A percentile compares a stretch with the other conserved stretches of the same genome.
These are phyloP conservation scores for Conringia planisiliqua DNA, from an alignment of 345 rosid genomes.

Conservation along the genomic window DNA sequence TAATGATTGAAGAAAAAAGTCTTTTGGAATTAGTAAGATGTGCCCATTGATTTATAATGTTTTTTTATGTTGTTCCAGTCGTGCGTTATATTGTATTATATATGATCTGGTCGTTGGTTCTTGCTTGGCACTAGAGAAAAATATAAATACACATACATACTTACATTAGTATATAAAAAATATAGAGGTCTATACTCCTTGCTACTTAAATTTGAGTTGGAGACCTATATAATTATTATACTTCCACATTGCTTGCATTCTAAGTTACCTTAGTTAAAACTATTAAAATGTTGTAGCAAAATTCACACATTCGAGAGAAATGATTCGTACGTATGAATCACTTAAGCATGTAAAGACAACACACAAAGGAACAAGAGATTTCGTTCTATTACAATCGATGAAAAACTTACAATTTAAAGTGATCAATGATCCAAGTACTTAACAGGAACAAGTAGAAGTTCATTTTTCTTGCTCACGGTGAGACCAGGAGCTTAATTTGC, in stretches of 20 bases:
- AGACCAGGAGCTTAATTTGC: not conserved
- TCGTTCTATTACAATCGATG: not conserved
- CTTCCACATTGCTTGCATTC: too few relatives aligned
- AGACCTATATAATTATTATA: too few relatives aligned
- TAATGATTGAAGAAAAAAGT: not conserved
- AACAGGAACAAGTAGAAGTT: not conserved
- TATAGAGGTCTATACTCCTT: too few relatives aligned
- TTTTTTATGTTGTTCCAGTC: not conserved
- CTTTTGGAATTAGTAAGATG: slow-evolving; percentile 24
- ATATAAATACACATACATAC: not conserved
- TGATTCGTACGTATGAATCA: too few relatives aligned
- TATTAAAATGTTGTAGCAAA: too few relatives aligned
- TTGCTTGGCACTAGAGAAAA: not conserved
- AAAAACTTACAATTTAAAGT: not conserved
- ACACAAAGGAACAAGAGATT: not conserved
- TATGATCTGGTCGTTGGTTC: not conserved
- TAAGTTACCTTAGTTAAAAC: too few relatives aligned
- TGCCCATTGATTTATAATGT: not conserved
- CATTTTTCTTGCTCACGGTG: not conserved
- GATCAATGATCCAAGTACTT: not conserved
- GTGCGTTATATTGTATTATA: not conserved
- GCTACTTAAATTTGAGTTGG: too few relatives aligned
- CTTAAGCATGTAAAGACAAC: not conserved
- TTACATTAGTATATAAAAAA: not conserved
- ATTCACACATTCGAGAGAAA: too few relatives aligned